Base-by-base conservation (phyloP, 2,329 filamentous ascomycete species). In the Scedosporium boydii region DNA sequence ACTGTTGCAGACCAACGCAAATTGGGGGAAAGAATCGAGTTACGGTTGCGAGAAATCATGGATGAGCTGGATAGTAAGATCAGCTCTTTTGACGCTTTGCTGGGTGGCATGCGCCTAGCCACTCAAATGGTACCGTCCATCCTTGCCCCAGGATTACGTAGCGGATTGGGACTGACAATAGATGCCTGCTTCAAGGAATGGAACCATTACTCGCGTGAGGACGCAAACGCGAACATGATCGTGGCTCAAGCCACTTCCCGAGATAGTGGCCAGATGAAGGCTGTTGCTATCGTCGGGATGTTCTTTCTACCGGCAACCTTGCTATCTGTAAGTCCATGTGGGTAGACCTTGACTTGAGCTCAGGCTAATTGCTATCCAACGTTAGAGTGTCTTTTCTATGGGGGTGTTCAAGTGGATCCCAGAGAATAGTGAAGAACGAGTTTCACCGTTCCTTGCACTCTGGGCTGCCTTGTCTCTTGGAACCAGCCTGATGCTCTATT, bases 251-350 rank as follows among this genome's bases (percentile, higher is more conserved):
- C 61, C n/a, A 55, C 66, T 3, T 59, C 63, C 7, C 62, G 57
- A 16, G 67, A 67, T 10, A 63, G 66, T 6, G 65, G 60, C 14
- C 41, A 65, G 0, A 68, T 68, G 67, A 65, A 64, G 38, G 65
- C 60, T 0, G 65, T 67, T 41, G 65, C 66, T 0, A 56, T 62
- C 3, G 63, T 68, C 6, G 66, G 66, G 1, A 67, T 71, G 62
- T 60, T 71, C 4, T 71, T 70, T 58, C 62, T 71, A 0, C 69
- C 70, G 0, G 66, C 68, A 14, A 71, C 70, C 0, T 71, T 71
- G 53, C 65, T 70, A 10, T 67, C 69, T 6, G 68, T 68, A 62
- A 59, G 58, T 44, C 14, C 10, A 6, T 29, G 27, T 29, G 27
- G 27, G 6, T 29, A 29, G 27, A 29, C 27, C 6, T 29, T 29